A percentile compares a stretch with the other conserved stretches of the same genome.
These are phyloP conservation scores for Trametes polyzona DNA, from an alignment of 1,284 basidiomycete species.

Conservation along the genomic window DNA sequence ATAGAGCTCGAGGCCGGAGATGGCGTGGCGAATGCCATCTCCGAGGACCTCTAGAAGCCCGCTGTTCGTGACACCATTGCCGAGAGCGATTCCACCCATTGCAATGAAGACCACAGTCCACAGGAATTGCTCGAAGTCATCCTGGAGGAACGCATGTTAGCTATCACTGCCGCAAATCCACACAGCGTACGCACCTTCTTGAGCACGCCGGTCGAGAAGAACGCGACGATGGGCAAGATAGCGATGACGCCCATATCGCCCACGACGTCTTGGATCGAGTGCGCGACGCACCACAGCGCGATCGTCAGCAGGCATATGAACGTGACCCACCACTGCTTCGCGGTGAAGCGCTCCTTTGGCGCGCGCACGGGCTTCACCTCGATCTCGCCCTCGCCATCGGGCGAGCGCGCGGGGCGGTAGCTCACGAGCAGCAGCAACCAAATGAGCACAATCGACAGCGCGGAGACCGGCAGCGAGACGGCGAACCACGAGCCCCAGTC, in stretches of 20 bases:
- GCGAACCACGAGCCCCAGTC: conserved; percentile 96
- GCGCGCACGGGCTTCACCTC: conserved; percentile 84
- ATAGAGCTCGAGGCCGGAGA: conserved; percentile 78
- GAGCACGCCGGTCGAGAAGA: conserved; percentile 93
- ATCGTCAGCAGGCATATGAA: conserved; percentile 90
- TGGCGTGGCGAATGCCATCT: conserved; percentile 64
- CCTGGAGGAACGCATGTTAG: conserved; percentile 48
- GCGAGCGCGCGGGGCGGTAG: conserved; percentile 74
- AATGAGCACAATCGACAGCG: conserved; percentile 84
- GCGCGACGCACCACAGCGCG: conserved; percentile 89
- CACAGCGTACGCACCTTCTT: conserved; percentile 72
- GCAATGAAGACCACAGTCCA: conserved; percentile 95
- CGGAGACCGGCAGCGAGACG: conserved; percentile 91
- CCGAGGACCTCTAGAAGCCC: conserved; percentile 87
- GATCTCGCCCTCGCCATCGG: conserved; percentile 79
- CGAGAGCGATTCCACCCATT: conserved; percentile 99
- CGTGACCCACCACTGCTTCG: conserved; percentile 91
- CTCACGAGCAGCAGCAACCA: conserved; percentile 89
- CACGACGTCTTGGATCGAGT: conserved; percentile 75
- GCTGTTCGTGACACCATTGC: conserved; percentile 91
- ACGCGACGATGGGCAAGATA: conserved; percentile 90
- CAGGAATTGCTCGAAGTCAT: conserved; percentile 93
- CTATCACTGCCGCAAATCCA: neutral
- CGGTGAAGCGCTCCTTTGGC: conserved; percentile 78
- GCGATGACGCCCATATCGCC: conserved; percentile 99